Base-by-base conservation (phyloP, 208 protist species). In the Acanthamoeba polyphaga region DNA sequence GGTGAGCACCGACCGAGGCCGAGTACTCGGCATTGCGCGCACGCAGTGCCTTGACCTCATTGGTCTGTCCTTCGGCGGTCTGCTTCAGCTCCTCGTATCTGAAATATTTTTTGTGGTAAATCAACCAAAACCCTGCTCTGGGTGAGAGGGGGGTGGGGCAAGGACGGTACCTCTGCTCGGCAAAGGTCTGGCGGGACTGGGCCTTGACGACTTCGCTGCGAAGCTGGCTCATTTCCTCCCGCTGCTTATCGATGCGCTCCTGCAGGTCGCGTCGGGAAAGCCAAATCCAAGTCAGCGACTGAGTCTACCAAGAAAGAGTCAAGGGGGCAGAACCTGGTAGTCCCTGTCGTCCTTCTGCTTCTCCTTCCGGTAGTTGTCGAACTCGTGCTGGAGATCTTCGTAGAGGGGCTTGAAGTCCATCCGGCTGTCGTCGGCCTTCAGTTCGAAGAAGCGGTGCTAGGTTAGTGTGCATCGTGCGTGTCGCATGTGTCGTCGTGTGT, bases 271-370 rank as follows among this genome's bases (percentile, higher is more conserved):
- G 2, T 38, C 7, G 12, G 46, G 0, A 51, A 51, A 51, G 46
- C 46, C 6, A 51, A 51, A 51, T 10, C 46, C 46, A 51, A 51
- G 46, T 51, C 46, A 51, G 46, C 0, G 46, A 51, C 46, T 51
- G 46, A 51, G 13, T 10, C 46, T 1, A 51, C 12, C 0, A 13
- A 51, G 46, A 5, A 51, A 51, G 46, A 51, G 46, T 1, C 46
- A 51, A 51, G 46, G 46, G 46, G n/a, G n/a, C 12, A 1, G 46
- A 51, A 51, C 51, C 53, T 89, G 80, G 53, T 89, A 66, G 51
- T 66, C 53, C n/a, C 34, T 29, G 51, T 89, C 80, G n/a, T 89
- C 80, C 51, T 89, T 89, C 29, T 89, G 80, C 53, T 89, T 89
- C 80, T 89, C 80, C 46, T 62, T 55, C 29, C 80, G 4, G 51